These are phyloP conservation scores for Plasmodium yoelii DNA, from an alignment of 169 alveolate genomes.

Conservation along the genomic window DNA sequence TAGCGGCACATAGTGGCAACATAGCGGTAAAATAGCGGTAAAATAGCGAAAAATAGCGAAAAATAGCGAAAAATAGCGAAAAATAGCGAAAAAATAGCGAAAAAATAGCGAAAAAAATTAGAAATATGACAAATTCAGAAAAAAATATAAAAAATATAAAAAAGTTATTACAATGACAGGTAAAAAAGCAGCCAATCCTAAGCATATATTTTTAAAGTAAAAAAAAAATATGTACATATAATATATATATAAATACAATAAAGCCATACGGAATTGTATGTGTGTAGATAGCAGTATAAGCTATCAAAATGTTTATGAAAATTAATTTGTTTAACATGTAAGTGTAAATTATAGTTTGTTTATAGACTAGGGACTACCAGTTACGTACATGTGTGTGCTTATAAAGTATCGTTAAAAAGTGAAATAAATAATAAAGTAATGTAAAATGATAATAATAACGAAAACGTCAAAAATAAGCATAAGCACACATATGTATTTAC, in stretches of 20 bases:
- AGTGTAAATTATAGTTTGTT: slow-evolving; percentile 16
- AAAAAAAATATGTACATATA: background rate
- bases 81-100: no score
- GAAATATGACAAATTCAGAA: slow-evolving; percentile 1
- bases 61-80: no score
- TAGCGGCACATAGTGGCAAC: no score
- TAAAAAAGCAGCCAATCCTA: background rate
- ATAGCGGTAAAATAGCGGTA: no score
- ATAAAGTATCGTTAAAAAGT: background rate
- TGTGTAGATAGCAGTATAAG: background rate
- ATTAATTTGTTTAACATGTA: background rate
- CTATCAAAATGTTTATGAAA: slow-evolving; percentile 5
- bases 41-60: no score
- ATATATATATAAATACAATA: background rate
- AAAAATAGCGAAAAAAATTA: background rate
- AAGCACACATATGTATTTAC: background rate
- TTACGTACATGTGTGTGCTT: background rate
- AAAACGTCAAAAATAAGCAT: background rate
- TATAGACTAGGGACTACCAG: background rate
- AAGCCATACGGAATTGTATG: background rate
- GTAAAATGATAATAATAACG: background rate
- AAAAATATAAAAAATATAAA: background rate
- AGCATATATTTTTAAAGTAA: background rate
- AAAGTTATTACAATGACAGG: background rate
- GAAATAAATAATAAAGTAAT: slow-evolving; percentile 7